Evolutionary conservation across 768 basidiomycete species (phyloP), one percentile per base, ranked within the genome.

Genomic region (Suillus cothurnatus): DNA sequence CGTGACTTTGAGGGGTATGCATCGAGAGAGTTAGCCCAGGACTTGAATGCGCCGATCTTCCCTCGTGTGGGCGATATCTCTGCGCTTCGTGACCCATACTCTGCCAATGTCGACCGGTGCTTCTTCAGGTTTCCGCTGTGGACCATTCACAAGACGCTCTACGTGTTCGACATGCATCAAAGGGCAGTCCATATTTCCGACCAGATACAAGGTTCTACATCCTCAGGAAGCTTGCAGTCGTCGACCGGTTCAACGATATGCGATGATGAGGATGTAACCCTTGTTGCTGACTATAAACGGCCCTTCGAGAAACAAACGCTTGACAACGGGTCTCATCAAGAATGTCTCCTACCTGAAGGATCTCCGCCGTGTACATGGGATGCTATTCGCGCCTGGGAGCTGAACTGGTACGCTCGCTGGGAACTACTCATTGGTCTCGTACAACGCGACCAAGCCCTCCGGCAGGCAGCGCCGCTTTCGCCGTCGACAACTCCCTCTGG

Each of bases 121-220:
- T 88, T 90, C 69, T 81, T 81, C 65, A 78, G 74, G 39, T 78
- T 87, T 69, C 84, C 86, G 4, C 72, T 86, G 56, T 90, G 88
- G 85, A 90, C 89, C 23, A 85, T 91, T 71, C 76, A 80, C 52
- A 91, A 91, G 79, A 83, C 81, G 47, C 68, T 90, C n/a, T 91
- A 86, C 79, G 81, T 87, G 74, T 83, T 83, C 66, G 86, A 88
- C 67, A 73, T 91, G 70, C 84, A 85, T 53, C 73, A 81, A 26
- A 62, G 67, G 49, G 56, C 61, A 45, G 26, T 34, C 38, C 21
- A 6, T 31, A 32, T 38, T 59, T n/a, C 62, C 11, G 19, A 39
- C 19, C 26, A 41, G 12, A 41, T 59, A 0, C 6, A 41, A 41
- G 11, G 3, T 31, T 59, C 58, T 28, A 21, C 4, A 6, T 59